Evolutionary conservation across 1,284 basidiomycete genomes (phyloP).

Genomic region (Ceratobasidium theobromae): DNA sequence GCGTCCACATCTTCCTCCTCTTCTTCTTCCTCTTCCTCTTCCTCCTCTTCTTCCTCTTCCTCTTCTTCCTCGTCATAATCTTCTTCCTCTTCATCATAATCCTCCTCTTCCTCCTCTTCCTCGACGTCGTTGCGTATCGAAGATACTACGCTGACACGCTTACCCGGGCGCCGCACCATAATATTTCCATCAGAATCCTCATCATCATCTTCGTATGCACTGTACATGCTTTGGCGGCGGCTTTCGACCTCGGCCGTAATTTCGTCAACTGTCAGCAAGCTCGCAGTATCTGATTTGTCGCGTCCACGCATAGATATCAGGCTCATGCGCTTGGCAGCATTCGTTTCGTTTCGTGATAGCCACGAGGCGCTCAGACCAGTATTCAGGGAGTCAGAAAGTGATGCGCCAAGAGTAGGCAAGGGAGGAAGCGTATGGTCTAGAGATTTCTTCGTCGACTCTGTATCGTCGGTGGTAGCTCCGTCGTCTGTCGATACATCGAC

Average conservation of each 20-base stretch:
- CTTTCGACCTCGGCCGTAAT: constrained; percentile 97
- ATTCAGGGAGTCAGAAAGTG: constrained; percentile 75
- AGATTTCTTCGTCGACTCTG: constrained; percentile 42
- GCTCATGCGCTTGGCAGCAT: constrained; percentile 57
- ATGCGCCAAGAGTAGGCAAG: constrained; percentile 75
- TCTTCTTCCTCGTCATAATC: constrained; percentile 51
- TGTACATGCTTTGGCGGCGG: constrained; percentile 56
- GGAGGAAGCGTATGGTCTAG: constrained; percentile 68
- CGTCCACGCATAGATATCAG: constrained; percentile 75
- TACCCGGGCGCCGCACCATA: constrained; percentile 7
- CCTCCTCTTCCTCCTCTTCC: constrained; percentile 38
- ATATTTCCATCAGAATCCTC: constrained; percentile 43
- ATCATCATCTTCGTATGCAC: constrained; percentile 44
- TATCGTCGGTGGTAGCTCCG: constrained; percentile 47
- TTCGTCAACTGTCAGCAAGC: constrained; percentile 93
- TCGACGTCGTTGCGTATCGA: constrained; percentile 38
- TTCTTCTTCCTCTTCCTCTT: constrained; percentile 54
- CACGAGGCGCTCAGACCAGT: constrained; percentile 41
- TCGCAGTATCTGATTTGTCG: constrained; percentile 85
- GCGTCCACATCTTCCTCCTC: constrained; percentile 47
- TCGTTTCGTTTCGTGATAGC: constrained; percentile 52
- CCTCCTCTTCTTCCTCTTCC: constrained; percentile 48
- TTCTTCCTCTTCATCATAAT: constrained; percentile 49
- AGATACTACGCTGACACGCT: constrained; percentile 6
- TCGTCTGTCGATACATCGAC: constrained; percentile 52